These are phyloP conservation scores for Setomelanomma holmii DNA, from an alignment of 2,329 filamentous ascomycete species.

Conservation along the genomic window DNA sequence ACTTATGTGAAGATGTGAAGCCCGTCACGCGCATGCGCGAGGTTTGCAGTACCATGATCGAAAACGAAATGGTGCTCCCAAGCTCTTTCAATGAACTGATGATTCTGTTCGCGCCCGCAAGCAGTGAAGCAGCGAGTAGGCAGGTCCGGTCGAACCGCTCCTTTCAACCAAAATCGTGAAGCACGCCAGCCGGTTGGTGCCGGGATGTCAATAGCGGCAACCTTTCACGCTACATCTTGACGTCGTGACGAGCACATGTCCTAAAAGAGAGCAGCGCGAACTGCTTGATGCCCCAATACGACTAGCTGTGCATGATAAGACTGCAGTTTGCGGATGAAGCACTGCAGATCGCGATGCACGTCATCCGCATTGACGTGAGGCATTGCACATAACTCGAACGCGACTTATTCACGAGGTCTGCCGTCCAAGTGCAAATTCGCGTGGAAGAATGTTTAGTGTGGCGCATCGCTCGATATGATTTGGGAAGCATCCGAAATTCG, in stretches of 20 bases:
- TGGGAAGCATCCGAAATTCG: constrained; percentile 6
- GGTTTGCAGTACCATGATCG: not conserved
- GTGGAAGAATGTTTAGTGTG: not conserved
- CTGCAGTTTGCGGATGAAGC: not conserved
- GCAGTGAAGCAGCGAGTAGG: not conserved
- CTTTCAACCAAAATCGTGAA: constrained; percentile 1
- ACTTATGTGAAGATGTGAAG: constrained; percentile 9
- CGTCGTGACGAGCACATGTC: not conserved
- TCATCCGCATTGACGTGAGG: not conserved
- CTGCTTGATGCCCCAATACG: not conserved
- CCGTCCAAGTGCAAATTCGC: not conserved
- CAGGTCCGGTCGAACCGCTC: not conserved
- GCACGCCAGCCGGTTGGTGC: constrained; percentile 4
- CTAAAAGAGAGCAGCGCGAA: not conserved
- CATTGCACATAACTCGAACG: not conserved
- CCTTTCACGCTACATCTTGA: constrained; percentile 1
- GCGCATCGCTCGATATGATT: constrained; percentile 1
- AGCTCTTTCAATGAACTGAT: not conserved
- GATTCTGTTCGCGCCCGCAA: not conserved
- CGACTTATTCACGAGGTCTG: too few relatives aligned
- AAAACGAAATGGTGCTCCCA: not conserved
- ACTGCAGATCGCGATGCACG: too few relatives aligned
- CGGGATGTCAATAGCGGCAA: not conserved
- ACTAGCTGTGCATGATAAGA: not conserved
- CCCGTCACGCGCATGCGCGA: not conserved